phyloP scores from a whole-genome alignment of 495 filamentous ascomycete genomes.

The Aspergillus egyptiacus region DNA sequence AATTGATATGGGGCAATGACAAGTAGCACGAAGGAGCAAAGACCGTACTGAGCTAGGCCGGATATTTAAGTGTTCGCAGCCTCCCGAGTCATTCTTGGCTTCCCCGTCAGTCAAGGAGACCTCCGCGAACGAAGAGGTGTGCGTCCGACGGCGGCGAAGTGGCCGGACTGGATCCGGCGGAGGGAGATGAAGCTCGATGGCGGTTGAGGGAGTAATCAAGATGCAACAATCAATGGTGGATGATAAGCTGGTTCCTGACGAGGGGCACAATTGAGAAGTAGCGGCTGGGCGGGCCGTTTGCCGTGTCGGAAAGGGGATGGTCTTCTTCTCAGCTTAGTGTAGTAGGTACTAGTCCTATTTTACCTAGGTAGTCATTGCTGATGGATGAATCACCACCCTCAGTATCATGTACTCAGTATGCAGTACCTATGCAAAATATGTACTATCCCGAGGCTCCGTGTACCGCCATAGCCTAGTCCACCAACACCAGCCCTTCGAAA shows the following conservation, averaged over 20 bases:
- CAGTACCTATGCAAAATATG: not conserved
- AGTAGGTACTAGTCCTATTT: not conserved
- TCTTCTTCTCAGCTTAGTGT: too few relatives aligned
- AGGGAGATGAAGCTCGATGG: slow-evolving; percentile 3
- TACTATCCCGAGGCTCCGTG: slow-evolving; percentile 2
- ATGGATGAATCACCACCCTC: too few relatives aligned
- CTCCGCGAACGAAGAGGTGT: slow-evolving; percentile 8
- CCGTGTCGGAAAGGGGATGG: slow-evolving; percentile 17
- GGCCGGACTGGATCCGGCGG: slow-evolving; percentile 8
- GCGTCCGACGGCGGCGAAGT: slow-evolving; percentile 1
- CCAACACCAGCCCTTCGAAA: not conserved
- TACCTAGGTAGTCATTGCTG: too few relatives aligned
- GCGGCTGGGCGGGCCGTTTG: slow-evolving; percentile 29
- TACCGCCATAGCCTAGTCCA: not conserved
- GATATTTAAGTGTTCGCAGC: slow-evolving; percentile 10
- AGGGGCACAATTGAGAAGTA: slow-evolving; percentile 1
- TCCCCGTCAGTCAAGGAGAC: slow-evolving; percentile 11
- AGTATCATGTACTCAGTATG: too few relatives aligned
- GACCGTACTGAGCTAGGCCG: not conserved
- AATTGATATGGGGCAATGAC: not conserved
- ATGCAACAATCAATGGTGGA: slow-evolving; percentile 9
- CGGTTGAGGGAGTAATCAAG: not conserved
- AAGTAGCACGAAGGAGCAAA: not conserved
- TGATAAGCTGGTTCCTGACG: slow-evolving; percentile 8
- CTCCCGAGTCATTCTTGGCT: not conserved